Base-by-base conservation (phyloP, 2,329 filamentous ascomycete genomes). In the Ophiosphaerella narmari region DNA sequence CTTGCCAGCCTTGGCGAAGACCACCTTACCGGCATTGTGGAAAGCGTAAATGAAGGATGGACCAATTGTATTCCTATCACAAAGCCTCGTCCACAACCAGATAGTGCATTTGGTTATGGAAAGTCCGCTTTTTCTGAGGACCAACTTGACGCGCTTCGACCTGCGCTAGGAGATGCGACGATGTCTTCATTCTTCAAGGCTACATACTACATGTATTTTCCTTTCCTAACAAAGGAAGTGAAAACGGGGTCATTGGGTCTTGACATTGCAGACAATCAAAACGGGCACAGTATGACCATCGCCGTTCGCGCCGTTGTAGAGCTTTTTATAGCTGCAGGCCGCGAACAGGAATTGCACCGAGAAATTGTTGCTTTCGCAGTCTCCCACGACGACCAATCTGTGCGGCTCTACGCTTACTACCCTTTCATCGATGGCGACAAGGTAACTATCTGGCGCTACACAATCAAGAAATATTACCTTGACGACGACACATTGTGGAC, bases 141-240 rank as follows among this genome's bases (percentile, higher is more conserved):
- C 14, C 39, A 33, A 18, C 23, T 54, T 46, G 26, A 33, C 11
- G 24, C 14, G 18, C 39, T 43, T 43, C 34, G 34, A 13, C 34
- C 34, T 36, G 34, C 34, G 34, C 12, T 60, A n/a, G 52, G 57
- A 34, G 57, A 75, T 12, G 21, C 43, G 11, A 35, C 46, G 14
- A 67, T 75, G 47, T 59, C 60, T 44, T 80, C 72, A n/a, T 72
- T 63, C 52, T 78, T 80, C 44, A 75, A 77, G 67, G 72, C 56
- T 8, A 80, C 75, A 8, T 75, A 70, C 45, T 63, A 73, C 5
- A 79, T 80, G 68, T 77, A 74, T 63, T 80, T 82, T 52, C 77
- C 78, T 2, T 81, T 80, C 54, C 65, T 81, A 0, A 74, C 74
- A 0, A 78, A 73, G 57, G 76, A 81, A 57, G 76, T 79, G 1